Conservation (phyloP, 305 asterid species). For the Solanum aculeatissimum region DNA sequence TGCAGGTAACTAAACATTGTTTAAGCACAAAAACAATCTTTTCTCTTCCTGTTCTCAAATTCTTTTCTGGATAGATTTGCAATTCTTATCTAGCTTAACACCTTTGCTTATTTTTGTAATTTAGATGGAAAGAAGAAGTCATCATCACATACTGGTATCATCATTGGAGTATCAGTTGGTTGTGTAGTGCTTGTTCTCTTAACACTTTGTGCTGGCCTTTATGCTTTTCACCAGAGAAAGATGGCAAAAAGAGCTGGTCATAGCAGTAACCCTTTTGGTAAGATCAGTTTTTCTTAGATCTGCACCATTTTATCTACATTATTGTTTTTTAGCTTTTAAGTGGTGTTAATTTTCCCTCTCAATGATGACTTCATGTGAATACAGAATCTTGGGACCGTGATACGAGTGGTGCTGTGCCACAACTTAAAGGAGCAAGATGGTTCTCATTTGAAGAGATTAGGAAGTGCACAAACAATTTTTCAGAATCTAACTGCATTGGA, state of each 20-base stretch:
- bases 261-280: slow-evolving; percentile 70
- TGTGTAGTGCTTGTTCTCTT: slow-evolving; percentile 37
- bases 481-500: slow-evolving; percentile 76
- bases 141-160: slow-evolving; percentile 39
- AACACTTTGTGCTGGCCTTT: slow-evolving; percentile 39
- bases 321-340: not conserved
- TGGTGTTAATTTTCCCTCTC: not conserved
- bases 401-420: slow-evolving; percentile 73
- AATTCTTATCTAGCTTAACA: not conserved
- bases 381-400: slow-evolving; percentile 76
- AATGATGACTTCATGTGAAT: not conserved
- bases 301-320: not conserved
- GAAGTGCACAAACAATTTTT: slow-evolving; percentile 58
- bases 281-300: slow-evolving; percentile 8
- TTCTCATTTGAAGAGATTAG: slow-evolving; percentile 68
- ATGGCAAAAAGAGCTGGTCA: slow-evolving; percentile 33
- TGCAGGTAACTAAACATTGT: slow-evolving; percentile 28
- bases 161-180: slow-evolving; percentile 55
- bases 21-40: not conserved
- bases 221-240: slow-evolving; percentile 46
- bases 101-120: not conserved
- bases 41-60: not conserved
- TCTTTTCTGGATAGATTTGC: not conserved
- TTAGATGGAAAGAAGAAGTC: slow-evolving; percentile 19
- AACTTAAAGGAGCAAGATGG: slow-evolving; percentile 87